Percentiles rank a stretch among this genome's conserved stretches.
Evolutionary conservation across 208 protist genomes (phyloP).

Genomic region (Porcisia hertigi): DNA sequence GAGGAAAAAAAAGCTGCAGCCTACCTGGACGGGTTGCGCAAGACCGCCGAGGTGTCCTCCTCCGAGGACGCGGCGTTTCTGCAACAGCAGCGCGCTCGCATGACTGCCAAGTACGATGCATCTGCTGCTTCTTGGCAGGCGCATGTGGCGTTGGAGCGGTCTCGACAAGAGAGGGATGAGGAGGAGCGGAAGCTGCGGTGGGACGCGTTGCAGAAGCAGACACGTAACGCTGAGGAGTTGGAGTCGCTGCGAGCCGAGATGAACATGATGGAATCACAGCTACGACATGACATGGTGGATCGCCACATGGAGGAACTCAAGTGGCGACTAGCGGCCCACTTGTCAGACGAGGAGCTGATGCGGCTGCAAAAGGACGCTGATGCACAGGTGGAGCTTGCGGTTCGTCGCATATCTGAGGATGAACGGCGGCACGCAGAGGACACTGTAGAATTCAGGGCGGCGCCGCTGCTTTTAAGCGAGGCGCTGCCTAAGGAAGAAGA

Average conservation of each 20-base stretch:
- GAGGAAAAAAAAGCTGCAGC: slow-evolving; percentile 29
- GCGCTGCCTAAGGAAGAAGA: background rate
- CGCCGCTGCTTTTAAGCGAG: slow-evolving; percentile 5
- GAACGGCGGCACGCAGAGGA: background rate
- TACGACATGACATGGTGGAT: slow-evolving; percentile 45
- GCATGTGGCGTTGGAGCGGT: slow-evolving; percentile 39
- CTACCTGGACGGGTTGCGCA: slow-evolving; percentile 35
- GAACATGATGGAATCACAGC: slow-evolving; percentile 31
- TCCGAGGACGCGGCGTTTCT: slow-evolving; percentile 48
- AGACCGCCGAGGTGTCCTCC: slow-evolving; percentile 32
- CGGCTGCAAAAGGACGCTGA: slow-evolving; percentile 53
- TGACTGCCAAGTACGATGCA: slow-evolving; percentile 72
- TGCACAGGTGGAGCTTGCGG: slow-evolving; percentile 42
- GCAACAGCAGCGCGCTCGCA: slow-evolving; percentile 57
- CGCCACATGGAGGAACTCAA: slow-evolving; percentile 53
- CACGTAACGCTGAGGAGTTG: slow-evolving; percentile 44
- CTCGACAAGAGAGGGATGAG: slow-evolving; percentile 41
- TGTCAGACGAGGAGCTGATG: slow-evolving; percentile 58
- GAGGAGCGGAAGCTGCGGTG: slow-evolving; percentile 46
- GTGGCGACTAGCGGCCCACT: slow-evolving; percentile 48
- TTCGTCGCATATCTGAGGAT: slow-evolving; percentile 24
- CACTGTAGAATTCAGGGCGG: background rate
- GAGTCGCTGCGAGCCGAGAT: slow-evolving; percentile 46
- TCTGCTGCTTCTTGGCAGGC: slow-evolving; percentile 43
- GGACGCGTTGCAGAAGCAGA: slow-evolving; percentile 31